A percentile compares a stretch with the other conserved stretches of the same genome.
These are phyloP conservation scores for Neonectria ditissima DNA, from an alignment of 2,329 filamentous ascomycete species.

Conservation along the genomic window DNA sequence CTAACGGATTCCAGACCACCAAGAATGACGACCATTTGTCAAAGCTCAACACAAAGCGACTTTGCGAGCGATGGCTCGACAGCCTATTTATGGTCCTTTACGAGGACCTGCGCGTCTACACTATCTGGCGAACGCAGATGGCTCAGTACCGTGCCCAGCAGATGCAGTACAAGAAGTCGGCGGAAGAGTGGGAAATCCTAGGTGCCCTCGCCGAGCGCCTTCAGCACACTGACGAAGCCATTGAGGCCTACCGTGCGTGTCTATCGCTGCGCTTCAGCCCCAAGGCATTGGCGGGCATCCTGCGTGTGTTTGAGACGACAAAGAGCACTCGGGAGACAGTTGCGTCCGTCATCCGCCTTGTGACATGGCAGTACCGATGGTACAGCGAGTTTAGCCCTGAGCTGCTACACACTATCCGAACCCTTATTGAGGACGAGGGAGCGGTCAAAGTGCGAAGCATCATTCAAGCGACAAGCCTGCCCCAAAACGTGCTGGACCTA, in stretches of 20 bases:
- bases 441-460: conserved; percentile 98
- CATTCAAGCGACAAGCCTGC: conserved; percentile 93
- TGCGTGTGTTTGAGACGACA: conserved; percentile 81
- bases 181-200: conserved; percentile 98
- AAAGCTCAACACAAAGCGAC: conserved; percentile 94
- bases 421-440: conserved; percentile 96
- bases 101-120: conserved; percentile 97
- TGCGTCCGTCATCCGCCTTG: conserved; percentile 86
- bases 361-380: conserved; percentile 99
- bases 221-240: conserved; percentile 90
- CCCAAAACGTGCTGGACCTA: conserved; percentile 91
- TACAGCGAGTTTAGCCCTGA: conserved; percentile 99
- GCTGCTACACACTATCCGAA: conserved; percentile 87
- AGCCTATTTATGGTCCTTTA: conserved; percentile 99
- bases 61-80: conserved; percentile 98
- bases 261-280: conserved; percentile 90
- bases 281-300: conserved; percentile 87
- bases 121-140: conserved; percentile 99
- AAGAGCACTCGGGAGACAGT: conserved; percentile 86
- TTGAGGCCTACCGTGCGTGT: conserved; percentile 93
- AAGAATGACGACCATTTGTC: conserved; percentile 80
- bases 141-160: conserved; percentile 94
- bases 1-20: conserved; percentile 61
- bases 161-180: conserved; percentile 95
- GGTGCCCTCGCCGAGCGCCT: conserved; percentile 92